These are phyloP conservation scores for Tillandsia leiboldiana DNA, from an alignment of 176 grass and related monocot genomes.

Conservation along the genomic window DNA sequence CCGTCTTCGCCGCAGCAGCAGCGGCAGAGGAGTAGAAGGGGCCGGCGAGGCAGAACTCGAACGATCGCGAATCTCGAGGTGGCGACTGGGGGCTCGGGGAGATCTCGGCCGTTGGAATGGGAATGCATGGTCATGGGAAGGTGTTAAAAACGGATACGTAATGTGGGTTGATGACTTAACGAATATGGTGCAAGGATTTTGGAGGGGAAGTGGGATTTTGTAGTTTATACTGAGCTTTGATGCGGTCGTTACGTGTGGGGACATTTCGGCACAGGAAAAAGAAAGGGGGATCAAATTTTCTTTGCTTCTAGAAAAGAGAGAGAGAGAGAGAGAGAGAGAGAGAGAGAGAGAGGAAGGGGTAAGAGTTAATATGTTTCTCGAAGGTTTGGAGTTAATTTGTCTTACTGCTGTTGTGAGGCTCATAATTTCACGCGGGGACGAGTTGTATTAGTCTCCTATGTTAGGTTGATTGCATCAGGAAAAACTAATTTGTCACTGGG, in stretches of 20 bases:
- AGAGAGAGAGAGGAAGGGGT: slow-evolving; percentile 5
- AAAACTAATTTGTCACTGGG: too few relatives aligned
- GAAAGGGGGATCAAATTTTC: neutral
- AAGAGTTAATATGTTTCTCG: slow-evolving; percentile 13
- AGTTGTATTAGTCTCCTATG: too few relatives aligned
- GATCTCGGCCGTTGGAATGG: neutral
- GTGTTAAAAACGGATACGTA: neutral
- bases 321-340: neutral
- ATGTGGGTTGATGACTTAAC: neutral
- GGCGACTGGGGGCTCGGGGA: neutral
- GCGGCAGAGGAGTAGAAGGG: neutral
- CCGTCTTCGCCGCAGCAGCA: neutral
- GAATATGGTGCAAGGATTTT: too few relatives aligned
- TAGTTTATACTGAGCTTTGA: neutral
- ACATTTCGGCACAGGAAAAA: neutral
- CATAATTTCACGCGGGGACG: too few relatives aligned
- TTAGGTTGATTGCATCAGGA: too few relatives aligned
- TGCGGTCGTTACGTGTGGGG: neutral
- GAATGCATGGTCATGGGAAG: neutral
- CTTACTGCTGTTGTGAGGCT: too few relatives aligned
- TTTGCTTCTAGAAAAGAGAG: neutral
- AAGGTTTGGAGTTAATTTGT: too few relatives aligned
- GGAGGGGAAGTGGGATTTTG: neutral
- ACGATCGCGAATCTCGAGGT: neutral
- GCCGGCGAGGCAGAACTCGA: neutral